Percentiles rank a stretch among this genome's conserved stretches.
These are phyloP conservation scores for Scutellaria galericulata DNA, from an alignment of 257 asterid genomes.

Conservation along the genomic window DNA sequence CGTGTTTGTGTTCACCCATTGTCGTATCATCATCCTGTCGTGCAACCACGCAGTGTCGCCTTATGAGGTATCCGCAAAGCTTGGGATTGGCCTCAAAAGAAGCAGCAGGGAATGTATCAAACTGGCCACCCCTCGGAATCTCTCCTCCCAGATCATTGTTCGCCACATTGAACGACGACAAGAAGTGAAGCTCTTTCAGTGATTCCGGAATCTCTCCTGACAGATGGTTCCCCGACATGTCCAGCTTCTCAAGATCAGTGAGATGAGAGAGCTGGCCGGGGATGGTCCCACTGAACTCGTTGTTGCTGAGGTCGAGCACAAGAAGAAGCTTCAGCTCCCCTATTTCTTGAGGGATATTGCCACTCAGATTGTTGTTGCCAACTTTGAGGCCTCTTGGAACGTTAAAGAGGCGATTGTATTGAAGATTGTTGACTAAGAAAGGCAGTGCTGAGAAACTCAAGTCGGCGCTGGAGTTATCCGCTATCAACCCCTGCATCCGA, in stretches of 20 bases:
- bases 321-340: constrained; percentile 50
- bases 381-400: constrained; percentile 52
- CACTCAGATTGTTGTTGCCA: constrained; percentile 51
- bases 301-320: constrained; percentile 46
- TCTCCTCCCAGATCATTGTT: constrained; percentile 56
- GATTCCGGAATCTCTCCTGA: constrained; percentile 54
- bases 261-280: constrained; percentile 50
- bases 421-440: constrained; percentile 43
- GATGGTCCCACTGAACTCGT: constrained; percentile 52
- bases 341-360: constrained; percentile 52
- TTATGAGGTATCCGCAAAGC: constrained; percentile 50
- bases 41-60: constrained; percentile 25
- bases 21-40: neutral
- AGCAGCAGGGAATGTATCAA: constrained; percentile 45
- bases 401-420: constrained; percentile 55
- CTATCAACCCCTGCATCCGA: constrained; percentile 40
- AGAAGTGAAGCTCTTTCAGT: constrained; percentile 46
- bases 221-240: constrained; percentile 50
- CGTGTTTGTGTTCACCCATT: constrained; percentile 17
- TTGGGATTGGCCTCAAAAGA: constrained; percentile 56
- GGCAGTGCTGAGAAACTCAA: constrained; percentile 51
- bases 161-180: constrained; percentile 59
- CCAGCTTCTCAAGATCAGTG: constrained; percentile 47
- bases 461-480: constrained; percentile 47
- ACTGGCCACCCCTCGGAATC: constrained; percentile 57